Conservation (phyloP, 2,329 filamentous ascomycete species). For the Nannizziopsis arthrosporioides region DNA sequence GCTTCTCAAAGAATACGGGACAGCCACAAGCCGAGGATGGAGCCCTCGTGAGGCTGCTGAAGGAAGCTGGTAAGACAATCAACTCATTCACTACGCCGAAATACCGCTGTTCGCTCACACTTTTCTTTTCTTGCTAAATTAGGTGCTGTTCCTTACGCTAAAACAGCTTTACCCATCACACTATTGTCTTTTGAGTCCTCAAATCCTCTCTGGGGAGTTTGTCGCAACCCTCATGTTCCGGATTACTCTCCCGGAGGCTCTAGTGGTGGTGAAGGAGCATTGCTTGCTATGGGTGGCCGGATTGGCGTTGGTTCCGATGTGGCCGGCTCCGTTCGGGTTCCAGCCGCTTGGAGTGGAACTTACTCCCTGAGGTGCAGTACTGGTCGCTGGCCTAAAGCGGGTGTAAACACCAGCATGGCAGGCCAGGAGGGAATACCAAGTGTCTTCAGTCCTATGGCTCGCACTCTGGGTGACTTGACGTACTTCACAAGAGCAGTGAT, state of each 20-base stretch:
- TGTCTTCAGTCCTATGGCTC: constrained; percentile 85
- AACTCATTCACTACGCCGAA: neutral
- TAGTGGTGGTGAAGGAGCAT: constrained; percentile 70
- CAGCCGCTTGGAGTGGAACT: constrained; percentile 81
- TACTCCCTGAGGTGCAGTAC: constrained; percentile 80
- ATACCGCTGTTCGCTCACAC: neutral
- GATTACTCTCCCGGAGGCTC: constrained; percentile 81
- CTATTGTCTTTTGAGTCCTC: constrained; percentile 76
- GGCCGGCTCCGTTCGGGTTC: constrained; percentile 73
- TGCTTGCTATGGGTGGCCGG: constrained; percentile 68
- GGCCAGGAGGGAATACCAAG: constrained; percentile 83
- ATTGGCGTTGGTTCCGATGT: constrained; percentile 89
- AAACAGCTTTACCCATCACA: constrained; percentile 81
- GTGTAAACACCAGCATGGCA: constrained; percentile 76
- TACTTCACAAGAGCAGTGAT: constrained; percentile 76
- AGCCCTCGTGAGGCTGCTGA: constrained; percentile 60
- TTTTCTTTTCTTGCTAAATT: neutral
- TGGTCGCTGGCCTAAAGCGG: constrained; percentile 78
- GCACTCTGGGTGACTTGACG: constrained; percentile 66
- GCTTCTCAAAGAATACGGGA: constrained; percentile 61
- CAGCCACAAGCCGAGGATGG: constrained; percentile 60
- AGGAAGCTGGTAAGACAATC: constrained; percentile 52
- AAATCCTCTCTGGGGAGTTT: constrained; percentile 69
- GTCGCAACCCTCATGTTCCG: constrained; percentile 70
- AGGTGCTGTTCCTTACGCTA: constrained; percentile 80